A percentile compares a stretch with the other conserved stretches of the same genome.
Evolutionary conservation across 345 rosid species (phyloP).

Genomic region (Salix udensis): DNA sequence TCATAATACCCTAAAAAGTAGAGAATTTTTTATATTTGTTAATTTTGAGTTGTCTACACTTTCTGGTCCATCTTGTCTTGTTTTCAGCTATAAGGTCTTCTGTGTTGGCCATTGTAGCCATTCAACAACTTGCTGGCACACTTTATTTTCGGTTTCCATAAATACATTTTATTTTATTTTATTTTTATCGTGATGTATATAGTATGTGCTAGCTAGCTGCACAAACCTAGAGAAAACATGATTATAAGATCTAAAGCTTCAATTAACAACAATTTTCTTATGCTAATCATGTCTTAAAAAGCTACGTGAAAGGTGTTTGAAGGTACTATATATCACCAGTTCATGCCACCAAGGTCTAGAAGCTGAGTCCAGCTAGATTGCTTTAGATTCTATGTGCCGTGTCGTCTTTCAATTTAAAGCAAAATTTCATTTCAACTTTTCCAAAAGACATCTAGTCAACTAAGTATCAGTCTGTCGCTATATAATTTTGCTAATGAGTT

Average conservation of each 20-base stretch:
- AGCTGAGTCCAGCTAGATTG: conserved; percentile 37
- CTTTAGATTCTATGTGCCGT: conserved; percentile 29
- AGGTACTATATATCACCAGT: conserved; percentile 30
- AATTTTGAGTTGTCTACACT: background rate
- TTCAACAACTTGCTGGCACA: conserved; percentile 25
- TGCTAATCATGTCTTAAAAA: conserved; percentile 35
- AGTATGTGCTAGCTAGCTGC: conserved; percentile 7
- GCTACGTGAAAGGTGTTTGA: conserved; percentile 10
- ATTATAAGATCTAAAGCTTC: conserved; percentile 35
- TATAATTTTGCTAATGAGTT: too few relatives aligned
- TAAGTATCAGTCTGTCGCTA: too few relatives aligned
- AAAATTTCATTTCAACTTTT: conserved; percentile 36
- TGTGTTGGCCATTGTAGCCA: conserved; percentile 27
- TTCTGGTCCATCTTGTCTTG: conserved; percentile 39
- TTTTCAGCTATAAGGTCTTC: conserved; percentile 12
- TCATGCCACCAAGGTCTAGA: conserved; percentile 30
- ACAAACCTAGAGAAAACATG: conserved; percentile 21
- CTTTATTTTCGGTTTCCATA: background rate
- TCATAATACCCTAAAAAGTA: conserved; percentile 8
- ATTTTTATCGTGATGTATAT: background rate
- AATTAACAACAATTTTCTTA: conserved; percentile 23
- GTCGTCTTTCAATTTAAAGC: conserved; percentile 13
- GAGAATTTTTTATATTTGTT: background rate
- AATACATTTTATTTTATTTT: background rate
- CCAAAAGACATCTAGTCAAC: conserved; percentile 16